phyloP scores from a whole-genome alignment of 2,329 filamentous ascomycete genomes.

The Hymenoscyphus fraxineus region DNA sequence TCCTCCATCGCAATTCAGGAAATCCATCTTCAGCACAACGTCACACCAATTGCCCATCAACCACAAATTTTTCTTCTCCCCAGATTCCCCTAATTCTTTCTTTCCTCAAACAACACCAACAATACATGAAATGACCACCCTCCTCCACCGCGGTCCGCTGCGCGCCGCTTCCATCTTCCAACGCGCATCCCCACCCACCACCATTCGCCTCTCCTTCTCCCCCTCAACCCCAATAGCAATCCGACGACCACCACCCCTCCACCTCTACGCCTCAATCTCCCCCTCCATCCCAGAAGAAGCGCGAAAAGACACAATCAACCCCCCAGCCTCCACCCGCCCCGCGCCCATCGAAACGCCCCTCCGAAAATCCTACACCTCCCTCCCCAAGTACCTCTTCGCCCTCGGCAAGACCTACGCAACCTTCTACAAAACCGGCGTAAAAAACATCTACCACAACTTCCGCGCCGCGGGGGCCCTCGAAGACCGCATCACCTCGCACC shows the following conservation, averaged over 20 bases:
- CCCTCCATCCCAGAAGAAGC: slow-evolving; percentile 9
- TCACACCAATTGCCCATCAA: neutral
- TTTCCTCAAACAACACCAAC: neutral
- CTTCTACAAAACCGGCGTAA: slow-evolving; percentile 87
- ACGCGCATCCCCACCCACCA: slow-evolving; percentile 7
- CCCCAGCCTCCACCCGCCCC: slow-evolving; percentile 37
- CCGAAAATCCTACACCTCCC: slow-evolving; percentile 41
- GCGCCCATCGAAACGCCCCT: slow-evolving; percentile 37
- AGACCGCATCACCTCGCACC: slow-evolving; percentile 43
- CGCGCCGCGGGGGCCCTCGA: slow-evolving; percentile 43
- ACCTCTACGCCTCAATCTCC: neutral
- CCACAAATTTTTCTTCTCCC: neutral
- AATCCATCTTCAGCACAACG: neutral
- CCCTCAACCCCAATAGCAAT: neutral
- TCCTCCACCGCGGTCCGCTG: slow-evolving; percentile 25
- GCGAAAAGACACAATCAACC: slow-evolving; percentile 33
- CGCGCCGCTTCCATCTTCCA: slow-evolving; percentile 24
- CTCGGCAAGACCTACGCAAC: slow-evolving; percentile 68
- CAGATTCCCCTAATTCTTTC: neutral
- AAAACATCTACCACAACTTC: slow-evolving; percentile 67
- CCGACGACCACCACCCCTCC: neutral
- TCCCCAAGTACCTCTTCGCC: slow-evolving; percentile 45
- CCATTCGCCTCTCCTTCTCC: neutral
- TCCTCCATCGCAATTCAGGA: neutral
- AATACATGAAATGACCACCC: slow-evolving; percentile 28